Percentiles rank a stretch among this genome's conserved stretches.
Conservation (phyloP, 805 yeast genomes). For the Vanderwaltozyma yarrowii region DNA sequence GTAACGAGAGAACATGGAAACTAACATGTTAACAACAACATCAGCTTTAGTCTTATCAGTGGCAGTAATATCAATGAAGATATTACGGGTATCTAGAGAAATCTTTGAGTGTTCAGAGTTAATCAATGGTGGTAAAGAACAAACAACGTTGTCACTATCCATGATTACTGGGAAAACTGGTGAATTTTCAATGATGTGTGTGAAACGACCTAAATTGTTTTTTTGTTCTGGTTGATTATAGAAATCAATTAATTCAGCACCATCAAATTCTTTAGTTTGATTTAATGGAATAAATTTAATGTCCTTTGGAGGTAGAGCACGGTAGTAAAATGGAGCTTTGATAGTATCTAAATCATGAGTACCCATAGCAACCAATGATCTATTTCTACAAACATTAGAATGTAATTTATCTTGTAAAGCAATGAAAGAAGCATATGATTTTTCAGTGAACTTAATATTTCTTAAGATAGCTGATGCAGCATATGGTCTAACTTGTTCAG, state of each 20-base stretch:
- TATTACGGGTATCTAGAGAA: constrained; percentile 70
- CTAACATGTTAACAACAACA: constrained; percentile 81
- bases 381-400: constrained; percentile 89
- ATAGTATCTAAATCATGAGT: constrained; percentile 88
- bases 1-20: constrained; percentile 92
- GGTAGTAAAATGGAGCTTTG: constrained; percentile 76
- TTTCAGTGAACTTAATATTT: constrained; percentile 67
- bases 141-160: constrained; percentile 65
- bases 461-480: constrained; percentile 94
- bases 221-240: constrained; percentile 62
- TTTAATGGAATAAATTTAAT: constrained; percentile 68
- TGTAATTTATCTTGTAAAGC: constrained; percentile 94
- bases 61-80: constrained; percentile 90
- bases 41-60: constrained; percentile 92
- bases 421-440: constrained; percentile 88
- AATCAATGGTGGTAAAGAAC: constrained; percentile 95
- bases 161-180: constrained; percentile 86
- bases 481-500: constrained; percentile 72
- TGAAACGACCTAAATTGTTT: constrained; percentile 78
- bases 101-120: constrained; percentile 88
- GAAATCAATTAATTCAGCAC: constrained; percentile 73
- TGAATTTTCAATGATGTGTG: constrained; percentile 78
- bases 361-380: constrained; percentile 97
- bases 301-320: constrained; percentile 70
- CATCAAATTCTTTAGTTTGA: constrained; percentile 60